Conservation (phyloP, 129 eudicot species). For the sunflower (Helianthus annuus) region DNA sequence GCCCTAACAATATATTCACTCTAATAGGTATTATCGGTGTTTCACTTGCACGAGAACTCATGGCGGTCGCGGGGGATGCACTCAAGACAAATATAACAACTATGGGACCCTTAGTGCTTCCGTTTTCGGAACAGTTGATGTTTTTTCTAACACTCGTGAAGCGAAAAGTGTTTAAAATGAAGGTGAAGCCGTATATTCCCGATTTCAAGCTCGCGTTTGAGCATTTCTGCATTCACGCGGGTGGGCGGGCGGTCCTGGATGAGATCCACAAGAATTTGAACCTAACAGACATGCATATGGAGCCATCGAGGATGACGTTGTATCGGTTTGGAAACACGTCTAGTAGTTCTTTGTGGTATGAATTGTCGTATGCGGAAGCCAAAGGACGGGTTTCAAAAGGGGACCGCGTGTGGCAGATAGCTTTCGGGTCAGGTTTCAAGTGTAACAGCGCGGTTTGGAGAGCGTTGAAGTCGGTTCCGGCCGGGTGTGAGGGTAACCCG, state of each 20-base stretch:
- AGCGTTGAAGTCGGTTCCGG: constrained; percentile 30
- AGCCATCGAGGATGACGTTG: constrained; percentile 9
- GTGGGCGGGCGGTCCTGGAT: constrained; percentile 2
- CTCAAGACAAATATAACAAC: constrained; percentile 6
- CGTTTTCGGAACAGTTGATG: constrained; percentile 14
- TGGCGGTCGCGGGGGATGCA: constrained; percentile 4
- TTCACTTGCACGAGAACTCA: constrained; percentile 8
- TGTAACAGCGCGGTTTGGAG: constrained; percentile 53
- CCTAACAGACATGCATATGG: not conserved
- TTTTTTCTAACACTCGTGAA: not conserved
- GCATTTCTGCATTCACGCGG: constrained; percentile 4
- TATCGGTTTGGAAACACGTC: constrained; percentile 15
- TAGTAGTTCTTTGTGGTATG: constrained; percentile 34
- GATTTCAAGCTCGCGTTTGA: constrained; percentile 10
- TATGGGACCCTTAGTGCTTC: not conserved
- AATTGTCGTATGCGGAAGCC: constrained; percentile 50
- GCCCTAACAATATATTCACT: too few species aligned
- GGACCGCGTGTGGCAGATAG: constrained; percentile 47
- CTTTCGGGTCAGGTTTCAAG: constrained; percentile 59
- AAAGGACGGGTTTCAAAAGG: constrained; percentile 54
- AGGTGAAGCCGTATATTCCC: constrained; percentile 8
- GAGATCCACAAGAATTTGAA: not conserved
- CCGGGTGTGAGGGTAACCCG: constrained; percentile 7
- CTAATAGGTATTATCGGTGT: not conserved
- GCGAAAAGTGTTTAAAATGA: constrained; percentile 14